These are phyloP conservation scores for Paraurostyla sp. DNA, from an alignment of 73 alveolate species.

Conservation along the genomic window DNA sequence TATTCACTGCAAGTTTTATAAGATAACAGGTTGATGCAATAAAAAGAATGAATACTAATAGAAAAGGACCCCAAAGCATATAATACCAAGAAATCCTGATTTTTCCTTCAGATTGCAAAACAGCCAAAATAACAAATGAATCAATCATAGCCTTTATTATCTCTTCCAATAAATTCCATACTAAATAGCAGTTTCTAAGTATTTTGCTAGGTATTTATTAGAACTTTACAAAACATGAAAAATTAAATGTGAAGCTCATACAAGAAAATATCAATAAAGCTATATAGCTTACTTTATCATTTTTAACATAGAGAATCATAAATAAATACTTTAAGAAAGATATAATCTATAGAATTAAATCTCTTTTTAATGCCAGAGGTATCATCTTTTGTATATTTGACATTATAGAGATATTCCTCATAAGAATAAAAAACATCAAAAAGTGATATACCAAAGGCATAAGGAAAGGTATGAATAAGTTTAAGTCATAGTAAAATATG, in stretches of 20 bases:
- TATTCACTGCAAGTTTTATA: too few relatives aligned
- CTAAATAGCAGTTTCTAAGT: background rate
- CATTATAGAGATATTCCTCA: background rate
- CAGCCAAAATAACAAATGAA: background rate
- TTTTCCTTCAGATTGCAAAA: background rate
- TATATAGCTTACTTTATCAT: background rate
- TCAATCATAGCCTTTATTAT: background rate
- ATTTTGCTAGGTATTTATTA: background rate
- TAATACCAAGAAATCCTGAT: background rate
- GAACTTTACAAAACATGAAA: background rate
- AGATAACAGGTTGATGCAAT: too few relatives aligned
- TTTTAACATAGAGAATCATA: background rate
- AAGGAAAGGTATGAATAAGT: background rate
- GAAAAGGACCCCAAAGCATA: background rate
- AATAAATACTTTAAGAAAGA: background rate
- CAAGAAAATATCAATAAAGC: background rate
- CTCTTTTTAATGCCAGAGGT: background rate
- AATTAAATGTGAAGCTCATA: background rate
- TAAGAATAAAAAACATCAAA: background rate
- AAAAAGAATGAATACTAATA: background rate
- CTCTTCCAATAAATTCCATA: background rate
- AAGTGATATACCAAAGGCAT: background rate
- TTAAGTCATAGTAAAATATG: background rate
- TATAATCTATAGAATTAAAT: background rate
- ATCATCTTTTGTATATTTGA: background rate